A percentile compares a stretch with the other conserved stretches of the same genome.
Conservation (phyloP, 805 yeast species). For the Schizosaccharomyces lindneri region DNA sequence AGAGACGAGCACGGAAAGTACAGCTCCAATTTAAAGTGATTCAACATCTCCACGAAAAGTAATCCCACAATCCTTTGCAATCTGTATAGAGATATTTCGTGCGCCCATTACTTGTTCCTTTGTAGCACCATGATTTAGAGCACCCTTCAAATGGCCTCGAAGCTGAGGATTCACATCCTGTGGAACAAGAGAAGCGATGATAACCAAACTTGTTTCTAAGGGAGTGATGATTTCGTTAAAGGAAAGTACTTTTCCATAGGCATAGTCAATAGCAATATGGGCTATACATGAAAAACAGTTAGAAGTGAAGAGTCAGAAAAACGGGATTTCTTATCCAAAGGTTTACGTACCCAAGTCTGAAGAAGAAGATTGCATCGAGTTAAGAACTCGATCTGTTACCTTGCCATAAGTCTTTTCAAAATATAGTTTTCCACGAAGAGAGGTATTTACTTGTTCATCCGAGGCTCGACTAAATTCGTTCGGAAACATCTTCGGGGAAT, state of each 20-base stretch:
- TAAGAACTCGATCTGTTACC: conserved; percentile 38
- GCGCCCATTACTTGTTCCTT: conserved; percentile 34
- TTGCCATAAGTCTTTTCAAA: conserved; percentile 61
- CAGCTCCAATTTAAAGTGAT: background rate
- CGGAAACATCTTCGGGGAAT: conserved; percentile 3
- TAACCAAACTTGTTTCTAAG: conserved; percentile 49
- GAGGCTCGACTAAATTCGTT: conserved; percentile 9
- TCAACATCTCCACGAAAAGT: background rate
- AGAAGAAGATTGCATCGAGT: conserved; percentile 47
- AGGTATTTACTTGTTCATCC: conserved; percentile 4
- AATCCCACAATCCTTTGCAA: conserved; percentile 53
- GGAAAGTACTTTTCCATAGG: conserved; percentile 56
- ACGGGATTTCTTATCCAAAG: too few relatives aligned
- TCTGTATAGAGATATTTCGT: conserved; percentile 34
- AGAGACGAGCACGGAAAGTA: background rate
- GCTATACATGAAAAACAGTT: conserved; percentile 15
- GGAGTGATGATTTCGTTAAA: conserved; percentile 35
- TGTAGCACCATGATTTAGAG: conserved; percentile 52
- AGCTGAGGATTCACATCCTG: conserved; percentile 85
- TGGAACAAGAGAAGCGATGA: conserved; percentile 61
- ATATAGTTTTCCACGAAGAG: conserved; percentile 31
- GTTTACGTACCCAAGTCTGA: conserved; percentile 33
- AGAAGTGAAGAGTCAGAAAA: too few relatives aligned
- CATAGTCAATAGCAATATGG: conserved; percentile 43
- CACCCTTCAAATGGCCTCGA: conserved; percentile 77